Percentiles rank a stretch among this genome's conserved stretches.
Evolutionary conservation across 2,329 filamentous ascomycete species (phyloP).

Genomic region (Seiridium cupressi): DNA sequence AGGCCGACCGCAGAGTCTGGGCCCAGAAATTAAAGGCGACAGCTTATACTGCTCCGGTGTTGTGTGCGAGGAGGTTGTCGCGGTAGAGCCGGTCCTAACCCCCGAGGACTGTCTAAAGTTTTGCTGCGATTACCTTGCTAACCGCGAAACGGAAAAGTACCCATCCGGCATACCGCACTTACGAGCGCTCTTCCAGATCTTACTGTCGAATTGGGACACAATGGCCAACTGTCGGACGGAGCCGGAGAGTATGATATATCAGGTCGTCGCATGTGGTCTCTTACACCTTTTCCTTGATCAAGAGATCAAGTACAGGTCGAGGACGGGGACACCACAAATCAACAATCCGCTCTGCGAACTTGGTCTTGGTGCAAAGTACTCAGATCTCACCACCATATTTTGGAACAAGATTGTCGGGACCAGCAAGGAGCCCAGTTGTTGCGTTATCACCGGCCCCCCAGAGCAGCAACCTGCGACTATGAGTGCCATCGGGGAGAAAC

Average conservation of each 20-base stretch:
- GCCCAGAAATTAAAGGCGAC: not conserved
- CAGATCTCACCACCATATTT: not conserved
- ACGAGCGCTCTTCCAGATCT: not conserved
- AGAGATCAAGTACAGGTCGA: not conserved
- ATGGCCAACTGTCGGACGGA: not conserved
- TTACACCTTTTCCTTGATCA: not conserved
- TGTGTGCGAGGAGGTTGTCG: not conserved
- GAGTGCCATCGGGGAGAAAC: not conserved
- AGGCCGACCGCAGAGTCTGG: not conserved
- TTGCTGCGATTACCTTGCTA: not conserved
- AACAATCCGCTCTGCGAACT: not conserved
- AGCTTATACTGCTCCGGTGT: not conserved
- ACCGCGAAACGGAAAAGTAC: not conserved
- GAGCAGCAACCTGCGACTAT: not conserved
- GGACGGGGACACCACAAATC: not conserved
- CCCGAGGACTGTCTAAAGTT: not conserved
- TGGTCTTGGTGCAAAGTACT: not conserved
- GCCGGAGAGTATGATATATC: not conserved
- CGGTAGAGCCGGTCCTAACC: not conserved
- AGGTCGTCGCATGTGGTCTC: not conserved
- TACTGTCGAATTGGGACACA: conserved; percentile 1
- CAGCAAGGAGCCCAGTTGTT: not conserved
- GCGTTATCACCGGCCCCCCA: not conserved
- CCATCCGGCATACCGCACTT: not conserved
- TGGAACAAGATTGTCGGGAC: conserved; percentile 2